Evolutionary conservation across 148 eudicot genomes (phyloP), one percentile per base, ranked within the genome.

Genomic region (Vaccinium corymbosum): DNA sequence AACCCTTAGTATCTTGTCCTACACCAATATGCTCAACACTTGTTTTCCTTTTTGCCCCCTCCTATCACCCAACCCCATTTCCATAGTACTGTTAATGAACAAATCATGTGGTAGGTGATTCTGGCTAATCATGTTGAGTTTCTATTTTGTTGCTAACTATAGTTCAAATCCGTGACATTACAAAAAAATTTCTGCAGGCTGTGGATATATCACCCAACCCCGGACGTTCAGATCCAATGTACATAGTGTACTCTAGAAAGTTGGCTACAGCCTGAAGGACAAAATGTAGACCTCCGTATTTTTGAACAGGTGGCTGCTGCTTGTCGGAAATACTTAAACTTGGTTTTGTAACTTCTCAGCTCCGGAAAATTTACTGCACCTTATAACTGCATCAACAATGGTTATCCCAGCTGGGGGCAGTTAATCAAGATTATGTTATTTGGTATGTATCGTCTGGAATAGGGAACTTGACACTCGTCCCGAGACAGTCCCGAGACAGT

Each of bases 191-290:
- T 56, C n/a, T 92, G 89, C 89, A 96, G 97, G 98, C 95, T 51
- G 94, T 93, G 76, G 95, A 94, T 85, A 94, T 97, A 91, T 94
- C 99, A 49, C 99, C 99, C 0, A 97, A 94, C 50, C 95, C 98
- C 3, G 99, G 99, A 48, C 94, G 95, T 42, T 92, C 99, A 49
- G 99, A 97, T 84, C 99, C 99, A 0, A 97, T 97, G 98, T 97
- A 93, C 81, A 84, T 97, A 53, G 99, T 97, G 35, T 89, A 87
- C 84, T 97, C 99, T 50, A 88, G 92, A 86, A 97, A 94, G 90
- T 73, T 92, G 83, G 84, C 91, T 76, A 86, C 92, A 48, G 93
- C 91, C 38, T 89, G 90, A 91, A 85, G 66, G 8, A 4, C 22
- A 66, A 66, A 66, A 66, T 5, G 72, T 12, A 11, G 14, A 32